A percentile compares a stretch with the other conserved stretches of the same genome.
Conservation (phyloP, 805 yeast genomes). For the Candida germanica region DNA sequence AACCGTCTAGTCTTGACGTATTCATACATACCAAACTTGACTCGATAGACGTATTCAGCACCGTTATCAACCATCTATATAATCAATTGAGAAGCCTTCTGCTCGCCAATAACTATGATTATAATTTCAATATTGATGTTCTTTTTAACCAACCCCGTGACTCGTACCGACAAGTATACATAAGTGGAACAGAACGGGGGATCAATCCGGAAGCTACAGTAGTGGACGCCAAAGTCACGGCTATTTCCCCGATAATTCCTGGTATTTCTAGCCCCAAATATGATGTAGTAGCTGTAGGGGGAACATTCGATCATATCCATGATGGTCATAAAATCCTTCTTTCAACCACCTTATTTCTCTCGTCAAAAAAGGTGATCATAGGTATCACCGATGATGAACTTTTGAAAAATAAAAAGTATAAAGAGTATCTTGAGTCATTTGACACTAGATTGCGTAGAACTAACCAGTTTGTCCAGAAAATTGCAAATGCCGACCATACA, state of each 20-base stretch:
- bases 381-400: constrained; percentile 82
- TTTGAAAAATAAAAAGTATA: constrained; percentile 69
- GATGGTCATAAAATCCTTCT: constrained; percentile 90
- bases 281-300: constrained; percentile 68
- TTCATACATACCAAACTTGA: constrained; percentile 19
- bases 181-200: not conserved
- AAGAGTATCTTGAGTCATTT: constrained; percentile 60
- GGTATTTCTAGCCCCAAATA: not conserved
- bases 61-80: constrained; percentile 28
- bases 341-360: constrained; percentile 64
- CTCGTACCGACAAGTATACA: not conserved
- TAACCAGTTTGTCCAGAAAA: constrained; percentile 41
- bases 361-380: constrained; percentile 56
- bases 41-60: constrained; percentile 23
- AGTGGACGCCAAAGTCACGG: constrained; percentile 1
- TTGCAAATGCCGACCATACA: constrained; percentile 39
- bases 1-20: constrained; percentile 19
- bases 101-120: constrained; percentile 18
- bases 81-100: constrained; percentile 21
- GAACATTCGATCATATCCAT: constrained; percentile 95
- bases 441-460: constrained; percentile 49
- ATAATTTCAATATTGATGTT: constrained; percentile 27
- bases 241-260: not conserved
- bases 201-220: not conserved
- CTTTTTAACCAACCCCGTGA: constrained; percentile 19